Conservation (phyloP, 768 basidiomycete species). For the Coprinopsis sp. region DNA sequence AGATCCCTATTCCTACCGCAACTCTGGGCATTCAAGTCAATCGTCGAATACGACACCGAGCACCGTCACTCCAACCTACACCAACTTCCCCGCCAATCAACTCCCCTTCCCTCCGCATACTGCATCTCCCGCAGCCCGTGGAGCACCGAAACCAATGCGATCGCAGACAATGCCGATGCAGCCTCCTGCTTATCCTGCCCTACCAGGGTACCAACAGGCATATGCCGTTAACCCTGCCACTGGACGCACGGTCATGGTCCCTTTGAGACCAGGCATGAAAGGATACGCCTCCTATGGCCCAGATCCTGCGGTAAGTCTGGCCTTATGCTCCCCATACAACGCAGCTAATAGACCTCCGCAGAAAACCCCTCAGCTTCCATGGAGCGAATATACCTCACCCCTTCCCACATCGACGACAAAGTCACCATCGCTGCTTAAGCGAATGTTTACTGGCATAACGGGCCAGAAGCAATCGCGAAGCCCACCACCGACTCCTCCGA, state of each 20-base stretch:
- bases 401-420: not conserved
- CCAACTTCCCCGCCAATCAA: not conserved
- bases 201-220: not conserved
- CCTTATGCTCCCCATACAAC: not conserved
- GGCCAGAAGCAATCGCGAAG: not conserved
- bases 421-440: not conserved
- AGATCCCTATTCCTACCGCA: slow-evolving; percentile 1
- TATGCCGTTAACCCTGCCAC: not conserved
- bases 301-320: not conserved
- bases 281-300: not conserved
- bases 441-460: slow-evolving; percentile 1
- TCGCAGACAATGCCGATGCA: not conserved
- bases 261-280: slow-evolving; percentile 1
- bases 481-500: too few relatives aligned
- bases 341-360: not conserved
- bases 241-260: not conserved
- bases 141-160: not conserved
- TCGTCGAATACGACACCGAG: slow-evolving; percentile 1
- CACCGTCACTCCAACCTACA: not conserved
- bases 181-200: not conserved
- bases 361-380: not conserved
- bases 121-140: not conserved
- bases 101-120: not conserved
- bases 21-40: slow-evolving; percentile 2
- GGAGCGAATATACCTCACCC: not conserved